These are phyloP conservation scores for Claviceps africana DNA, from an alignment of 2,329 filamentous ascomycete species.

Conservation along the genomic window DNA sequence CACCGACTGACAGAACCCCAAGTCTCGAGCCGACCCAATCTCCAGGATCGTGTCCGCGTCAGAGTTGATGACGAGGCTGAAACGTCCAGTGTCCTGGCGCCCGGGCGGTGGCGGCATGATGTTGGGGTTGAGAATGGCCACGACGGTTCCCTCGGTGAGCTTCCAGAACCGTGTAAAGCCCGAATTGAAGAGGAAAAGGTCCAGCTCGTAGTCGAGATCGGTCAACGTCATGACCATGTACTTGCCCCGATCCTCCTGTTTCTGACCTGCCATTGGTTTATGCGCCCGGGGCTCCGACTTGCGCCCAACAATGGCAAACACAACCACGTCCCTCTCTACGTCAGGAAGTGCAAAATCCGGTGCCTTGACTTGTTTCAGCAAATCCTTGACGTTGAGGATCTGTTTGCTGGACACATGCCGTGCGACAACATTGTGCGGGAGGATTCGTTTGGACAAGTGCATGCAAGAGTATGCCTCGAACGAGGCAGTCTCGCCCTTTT, in stretches of 20 bases:
- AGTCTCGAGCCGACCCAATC: conserved; percentile 68
- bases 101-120: conserved; percentile 77
- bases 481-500: conserved; percentile 26
- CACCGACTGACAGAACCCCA: conserved; percentile 75
- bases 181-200: conserved; percentile 81
- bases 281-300: conserved; percentile 69
- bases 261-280: conserved; percentile 28
- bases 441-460: conserved; percentile 68
- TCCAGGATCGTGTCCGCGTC: conserved; percentile 84
- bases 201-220: conserved; percentile 80
- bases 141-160: conserved; percentile 74
- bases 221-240: conserved; percentile 87
- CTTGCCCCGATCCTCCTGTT: conserved; percentile 52
- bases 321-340: conserved; percentile 75
- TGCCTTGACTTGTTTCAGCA: conserved; percentile 67
- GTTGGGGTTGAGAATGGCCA: conserved; percentile 82
- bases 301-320: conserved; percentile 74
- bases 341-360: conserved; percentile 72
- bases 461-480: conserved; percentile 81
- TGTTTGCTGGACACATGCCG: conserved; percentile 69
- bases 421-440: conserved; percentile 68
- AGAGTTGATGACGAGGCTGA: conserved; percentile 72
- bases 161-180: conserved; percentile 93
- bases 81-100: conserved; percentile 64
- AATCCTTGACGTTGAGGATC: conserved; percentile 61